Conservation (phyloP, 345 rosid species). For the Eucalyptus melliodora region DNA sequence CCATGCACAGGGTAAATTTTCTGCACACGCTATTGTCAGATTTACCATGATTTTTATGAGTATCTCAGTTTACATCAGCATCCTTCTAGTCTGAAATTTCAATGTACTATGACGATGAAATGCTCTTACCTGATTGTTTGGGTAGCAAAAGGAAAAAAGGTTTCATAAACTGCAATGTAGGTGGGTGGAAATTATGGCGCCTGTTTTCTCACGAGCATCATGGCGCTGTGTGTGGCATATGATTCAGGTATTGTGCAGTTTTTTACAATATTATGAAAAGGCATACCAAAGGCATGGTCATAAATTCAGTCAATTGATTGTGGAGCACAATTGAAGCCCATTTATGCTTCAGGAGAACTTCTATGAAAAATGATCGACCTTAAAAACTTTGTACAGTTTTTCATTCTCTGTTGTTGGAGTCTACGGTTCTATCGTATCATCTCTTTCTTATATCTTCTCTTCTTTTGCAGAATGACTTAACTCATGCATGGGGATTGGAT, state of each 20-base stretch:
- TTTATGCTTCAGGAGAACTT: background rate
- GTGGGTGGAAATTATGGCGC: slow-evolving; percentile 88
- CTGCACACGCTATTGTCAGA: background rate
- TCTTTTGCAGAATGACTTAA: slow-evolving; percentile 53
- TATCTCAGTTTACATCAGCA: background rate
- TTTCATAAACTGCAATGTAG: slow-evolving; percentile 8
- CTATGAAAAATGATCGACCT: background rate
- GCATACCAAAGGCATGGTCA: background rate
- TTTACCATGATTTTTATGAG: background rate
- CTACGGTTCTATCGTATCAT: background rate
- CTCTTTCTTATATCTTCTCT: background rate
- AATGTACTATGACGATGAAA: background rate
- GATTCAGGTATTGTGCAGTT: slow-evolving; percentile 48
- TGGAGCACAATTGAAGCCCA: background rate
- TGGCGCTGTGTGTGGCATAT: slow-evolving; percentile 79
- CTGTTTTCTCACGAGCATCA: slow-evolving; percentile 77
- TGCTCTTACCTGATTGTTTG: background rate
- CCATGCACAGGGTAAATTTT: slow-evolving; percentile 46
- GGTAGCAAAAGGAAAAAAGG: background rate
- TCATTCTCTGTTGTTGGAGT: background rate
- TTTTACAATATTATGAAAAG: background rate
- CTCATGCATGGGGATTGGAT: slow-evolving; percentile 74
- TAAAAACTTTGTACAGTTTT: background rate
- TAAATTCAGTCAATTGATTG: background rate
- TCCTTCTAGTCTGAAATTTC: background rate